Evolutionary conservation across 352 stramenopile species (phyloP), one percentile per base, ranked within the genome.

Genomic region (Globisporangium carolinianum): DNA sequence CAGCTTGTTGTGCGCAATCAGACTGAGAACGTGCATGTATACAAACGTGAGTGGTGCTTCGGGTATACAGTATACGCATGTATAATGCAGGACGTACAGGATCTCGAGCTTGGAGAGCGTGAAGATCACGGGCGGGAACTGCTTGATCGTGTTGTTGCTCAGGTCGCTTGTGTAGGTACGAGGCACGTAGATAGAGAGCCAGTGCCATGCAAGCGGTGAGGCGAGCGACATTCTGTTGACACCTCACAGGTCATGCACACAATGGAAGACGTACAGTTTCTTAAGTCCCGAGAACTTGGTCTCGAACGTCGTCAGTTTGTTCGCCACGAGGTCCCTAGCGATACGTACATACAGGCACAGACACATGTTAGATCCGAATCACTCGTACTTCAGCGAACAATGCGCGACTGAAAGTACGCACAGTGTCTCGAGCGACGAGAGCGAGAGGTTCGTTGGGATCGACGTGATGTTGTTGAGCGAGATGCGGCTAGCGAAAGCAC

Each of bases 121-220:
- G 52, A 57, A 57, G 41, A 57, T 57, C 37, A 49, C 52, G 6
- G 52, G 10, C 5, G 52, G 52, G 52, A 57, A 14, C 39, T 18
- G 39, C 6, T 10, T 57, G 52, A 57, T n/a, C 12, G 48, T 57
- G 52, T 57, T 57, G 38, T n/a, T 32, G 17, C 39, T 49, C 52
- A 57, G 9, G 18, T 57, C 52, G 24, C 52, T 57, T n/a, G 7
- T 39, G 18, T 14, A 14, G 39, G 1, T 49, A 12, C 6, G 15
- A 35, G 6, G 4, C 45, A 35, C n/a, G 5, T n/a, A 32, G 15
- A n/a, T 46, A 2, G 11, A 45, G 17, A 45, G 38, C 14, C 17
- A 18, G n/a, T n/a, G n/a, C n/a, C n/a, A n/a, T n/a, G n/a, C n/a
- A n/a, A n/a, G n/a, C n/a, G n/a, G n/a, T n/a, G n/a, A n/a, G n/a